These are phyloP conservation scores for Adansonia madagascariensis DNA, from an alignment of 441 rosid genomes.

Conservation along the genomic window DNA sequence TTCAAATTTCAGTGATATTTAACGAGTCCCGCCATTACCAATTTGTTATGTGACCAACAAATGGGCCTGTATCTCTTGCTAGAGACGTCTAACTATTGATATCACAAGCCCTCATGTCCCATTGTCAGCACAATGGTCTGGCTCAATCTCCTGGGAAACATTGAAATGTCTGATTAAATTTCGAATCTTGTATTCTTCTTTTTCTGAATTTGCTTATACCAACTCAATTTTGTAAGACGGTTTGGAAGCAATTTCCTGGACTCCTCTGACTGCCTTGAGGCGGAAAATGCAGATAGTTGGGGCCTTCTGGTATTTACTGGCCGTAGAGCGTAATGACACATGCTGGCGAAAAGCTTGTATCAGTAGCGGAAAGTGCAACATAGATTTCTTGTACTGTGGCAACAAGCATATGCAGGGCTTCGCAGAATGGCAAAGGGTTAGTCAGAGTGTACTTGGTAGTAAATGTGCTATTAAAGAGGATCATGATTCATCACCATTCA, in stretches of 20 bases:
- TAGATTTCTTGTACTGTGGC: slow-evolving; percentile 71
- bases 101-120: background rate
- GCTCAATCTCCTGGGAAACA: background rate
- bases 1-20: background rate
- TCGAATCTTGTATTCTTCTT: background rate
- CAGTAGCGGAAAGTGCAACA: slow-evolving; percentile 44
- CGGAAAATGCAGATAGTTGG: slow-evolving; percentile 62
- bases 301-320: slow-evolving; percentile 84
- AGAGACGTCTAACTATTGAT: background rate
- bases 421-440: slow-evolving; percentile 53
- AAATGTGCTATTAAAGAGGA: slow-evolving; percentile 45
- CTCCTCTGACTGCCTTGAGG: slow-evolving; percentile 16
- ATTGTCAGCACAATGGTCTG: background rate
- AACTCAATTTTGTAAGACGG: no score
- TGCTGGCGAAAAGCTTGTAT: slow-evolving; percentile 74
- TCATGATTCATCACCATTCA: slow-evolving; percentile 39
- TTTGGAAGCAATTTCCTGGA: background rate
- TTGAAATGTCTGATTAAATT: background rate
- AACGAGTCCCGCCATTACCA: background rate
- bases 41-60: background rate
- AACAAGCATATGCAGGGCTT: slow-evolving; percentile 46
- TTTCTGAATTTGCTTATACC: background rate
- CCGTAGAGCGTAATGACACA: slow-evolving; percentile 72
- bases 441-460: slow-evolving; percentile 41
- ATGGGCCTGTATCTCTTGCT: background rate